Conservation (phyloP, 306 rosid species). For the Quercus dentata region DNA sequence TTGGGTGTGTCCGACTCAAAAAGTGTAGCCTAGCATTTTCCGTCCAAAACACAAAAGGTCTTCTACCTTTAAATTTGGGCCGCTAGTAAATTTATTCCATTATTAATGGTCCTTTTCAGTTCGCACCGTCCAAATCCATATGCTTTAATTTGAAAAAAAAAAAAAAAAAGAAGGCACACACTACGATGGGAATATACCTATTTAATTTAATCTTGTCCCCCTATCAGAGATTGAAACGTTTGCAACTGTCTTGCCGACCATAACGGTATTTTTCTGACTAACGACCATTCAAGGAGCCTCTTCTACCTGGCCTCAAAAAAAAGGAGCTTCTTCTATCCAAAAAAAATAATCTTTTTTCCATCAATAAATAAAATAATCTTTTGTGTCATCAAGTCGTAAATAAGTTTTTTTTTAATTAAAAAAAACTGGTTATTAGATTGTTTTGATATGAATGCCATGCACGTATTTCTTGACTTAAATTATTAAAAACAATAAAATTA, state of each 20-base stretch:
- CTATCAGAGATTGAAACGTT: not conserved
- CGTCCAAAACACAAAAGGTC: too few species aligned
- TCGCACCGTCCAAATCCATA: too few species aligned
- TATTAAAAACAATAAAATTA: too few species aligned
- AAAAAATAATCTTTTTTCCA: not conserved
- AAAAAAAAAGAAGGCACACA: not conserved
- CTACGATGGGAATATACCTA: not conserved
- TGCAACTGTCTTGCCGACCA: constrained; percentile 11
- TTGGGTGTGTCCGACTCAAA: too few species aligned
- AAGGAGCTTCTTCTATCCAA: not conserved
- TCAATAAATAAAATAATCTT: not conserved
- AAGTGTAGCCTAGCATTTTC: too few species aligned
- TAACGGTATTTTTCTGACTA: not conserved
- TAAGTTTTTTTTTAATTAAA: not conserved
- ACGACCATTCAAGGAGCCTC: not conserved
- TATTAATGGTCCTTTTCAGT: too few species aligned
- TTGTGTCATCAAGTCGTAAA: not conserved
- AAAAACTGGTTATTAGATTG: too few species aligned
- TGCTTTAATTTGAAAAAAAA: not conserved
- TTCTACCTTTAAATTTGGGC: too few species aligned
- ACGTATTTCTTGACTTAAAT: too few species aligned
- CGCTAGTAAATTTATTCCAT: too few species aligned
- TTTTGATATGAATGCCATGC: too few species aligned
- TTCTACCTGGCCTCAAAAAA: too few species aligned
- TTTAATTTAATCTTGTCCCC: not conserved